Conservation (phyloP, 2,329 filamentous ascomycete genomes). For the Fusarium sp. region DNA sequence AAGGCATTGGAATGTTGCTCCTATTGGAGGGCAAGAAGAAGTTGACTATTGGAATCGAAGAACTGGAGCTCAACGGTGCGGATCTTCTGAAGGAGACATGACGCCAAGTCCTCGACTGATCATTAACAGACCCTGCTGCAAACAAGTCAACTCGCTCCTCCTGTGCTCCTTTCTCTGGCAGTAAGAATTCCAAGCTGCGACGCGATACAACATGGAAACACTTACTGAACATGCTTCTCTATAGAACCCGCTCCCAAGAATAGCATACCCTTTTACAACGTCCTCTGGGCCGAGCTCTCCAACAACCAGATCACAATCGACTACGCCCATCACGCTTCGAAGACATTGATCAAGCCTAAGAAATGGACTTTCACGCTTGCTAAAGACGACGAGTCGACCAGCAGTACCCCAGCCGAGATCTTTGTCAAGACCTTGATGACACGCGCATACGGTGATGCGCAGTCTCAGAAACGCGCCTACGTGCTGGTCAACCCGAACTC, state of each 20-base stretch:
- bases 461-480: constrained; percentile 81
- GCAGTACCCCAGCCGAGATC: constrained; percentile 57
- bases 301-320: constrained; percentile 74
- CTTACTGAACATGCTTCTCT: neutral
- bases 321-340: constrained; percentile 73
- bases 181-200: constrained; percentile 22
- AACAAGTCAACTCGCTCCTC: constrained; percentile 37
- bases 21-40: constrained; percentile 48
- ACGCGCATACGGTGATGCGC: constrained; percentile 75
- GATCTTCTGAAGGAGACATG: constrained; percentile 15
- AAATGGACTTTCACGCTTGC: constrained; percentile 66
- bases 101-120: constrained; percentile 23
- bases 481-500: constrained; percentile 92
- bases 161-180: constrained; percentile 30
- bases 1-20: constrained; percentile 44
- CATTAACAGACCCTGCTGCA: constrained; percentile 36
- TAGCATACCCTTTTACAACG: constrained; percentile 80
- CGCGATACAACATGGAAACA: neutral
- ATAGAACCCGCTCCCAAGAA: constrained; percentile 43
- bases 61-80: constrained; percentile 52
- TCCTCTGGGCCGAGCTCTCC: constrained; percentile 81
- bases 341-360: constrained; percentile 69
- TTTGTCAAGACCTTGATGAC: constrained; percentile 76
- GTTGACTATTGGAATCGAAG: constrained; percentile 48
- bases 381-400: constrained; percentile 22